Percentiles rank a stretch among this genome's conserved stretches.
Evolutionary conservation across 2,329 filamentous ascomycete species (phyloP).

Genomic region (Fonsecaea multimorphosa): DNA sequence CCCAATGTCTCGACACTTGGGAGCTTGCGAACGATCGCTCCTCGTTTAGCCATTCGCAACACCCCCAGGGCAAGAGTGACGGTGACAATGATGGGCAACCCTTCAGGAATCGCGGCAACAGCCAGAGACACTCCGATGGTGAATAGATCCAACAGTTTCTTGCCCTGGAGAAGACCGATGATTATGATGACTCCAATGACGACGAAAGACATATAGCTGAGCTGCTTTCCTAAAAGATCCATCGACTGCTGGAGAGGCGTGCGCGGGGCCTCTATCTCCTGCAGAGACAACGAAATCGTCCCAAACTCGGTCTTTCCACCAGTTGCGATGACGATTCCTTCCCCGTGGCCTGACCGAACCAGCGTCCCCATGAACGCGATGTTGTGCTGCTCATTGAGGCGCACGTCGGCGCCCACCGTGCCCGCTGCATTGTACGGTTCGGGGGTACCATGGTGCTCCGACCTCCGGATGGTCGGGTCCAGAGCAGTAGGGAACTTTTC

Average conservation of each 20-base stretch:
- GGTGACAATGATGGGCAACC: constrained; percentile 95
- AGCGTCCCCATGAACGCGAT: constrained; percentile 98
- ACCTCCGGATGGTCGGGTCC: constrained; percentile 40
- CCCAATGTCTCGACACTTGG: constrained; percentile 97
- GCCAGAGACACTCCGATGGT: constrained; percentile 96
- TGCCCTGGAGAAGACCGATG: constrained; percentile 87
- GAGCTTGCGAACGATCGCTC: constrained; percentile 92
- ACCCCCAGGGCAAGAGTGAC: constrained; percentile 95
- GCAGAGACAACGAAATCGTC: constrained; percentile 90
- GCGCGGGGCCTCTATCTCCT: constrained; percentile 91
- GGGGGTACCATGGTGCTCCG: constrained; percentile 57
- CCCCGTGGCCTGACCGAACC: constrained; percentile 91
- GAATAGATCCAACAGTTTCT: constrained; percentile 90
- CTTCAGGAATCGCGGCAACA: constrained; percentile 96
- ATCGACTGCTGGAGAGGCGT: constrained; percentile 95
- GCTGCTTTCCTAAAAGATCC: constrained; percentile 94
- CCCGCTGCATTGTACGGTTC: constrained; percentile 65
- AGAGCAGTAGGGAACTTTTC: constrained; percentile 73
- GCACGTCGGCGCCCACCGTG: constrained; percentile 68
- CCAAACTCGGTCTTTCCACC: constrained; percentile 94
- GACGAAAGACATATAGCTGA: constrained; percentile 95
- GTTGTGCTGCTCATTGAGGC: constrained; percentile 78
- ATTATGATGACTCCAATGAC: constrained; percentile 93
- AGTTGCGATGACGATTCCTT: constrained; percentile 96
- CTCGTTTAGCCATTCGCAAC: constrained; percentile 91